Evolutionary conservation across 1,284 basidiomycete species (phyloP), one percentile per base, ranked within the genome.

Genomic region (Fomes fomentarius): DNA sequence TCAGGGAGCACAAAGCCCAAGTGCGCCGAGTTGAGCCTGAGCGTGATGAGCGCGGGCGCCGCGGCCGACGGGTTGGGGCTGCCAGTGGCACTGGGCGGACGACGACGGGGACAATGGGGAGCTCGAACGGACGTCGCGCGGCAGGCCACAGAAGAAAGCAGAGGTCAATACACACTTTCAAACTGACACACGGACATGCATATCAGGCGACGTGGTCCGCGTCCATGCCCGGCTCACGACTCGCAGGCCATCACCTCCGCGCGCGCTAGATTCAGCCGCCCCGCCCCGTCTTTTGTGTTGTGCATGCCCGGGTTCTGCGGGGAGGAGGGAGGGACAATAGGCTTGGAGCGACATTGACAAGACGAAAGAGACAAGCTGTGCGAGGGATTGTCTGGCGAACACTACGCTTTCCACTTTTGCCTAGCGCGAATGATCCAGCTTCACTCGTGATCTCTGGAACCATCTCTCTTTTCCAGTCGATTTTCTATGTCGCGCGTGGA

Each of bases 251-350:
- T 22, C 37, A 44, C 41, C 28, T 19, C 41, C n/a, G n/a, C 26
- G 50, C 50, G 50, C 50, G 50, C 50, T 41, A 52, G 41, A 35
- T 30, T 19, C 41, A 47, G 50, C 50, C 38, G 38, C 50, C 31
- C 22, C 5, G 12, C 5, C 12, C 21, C 14, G 17, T 17, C 37
- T 40, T 51, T 52, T 52, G 38, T 52, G 37, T 43, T 41, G n/a
- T 30, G 39, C 38, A 21, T 21, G 19, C 31, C 17, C 28, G 28
- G 22, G 28, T 12, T 21, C 14, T 17, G 5, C 38, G 15, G 8
- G 17, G 9, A 40, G 8, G 8, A 21, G 9, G n/a, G 8, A 26
- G 26, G 30, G 38, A 52, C 50, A 52, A 47, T 52, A 52, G 31
- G 12, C 12, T 24, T 12, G 15, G n/a, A 17, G 12, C 22, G 30